Conservation (phyloP, 495 filamentous ascomycete species). For the Elaphomyces granulatus region DNA sequence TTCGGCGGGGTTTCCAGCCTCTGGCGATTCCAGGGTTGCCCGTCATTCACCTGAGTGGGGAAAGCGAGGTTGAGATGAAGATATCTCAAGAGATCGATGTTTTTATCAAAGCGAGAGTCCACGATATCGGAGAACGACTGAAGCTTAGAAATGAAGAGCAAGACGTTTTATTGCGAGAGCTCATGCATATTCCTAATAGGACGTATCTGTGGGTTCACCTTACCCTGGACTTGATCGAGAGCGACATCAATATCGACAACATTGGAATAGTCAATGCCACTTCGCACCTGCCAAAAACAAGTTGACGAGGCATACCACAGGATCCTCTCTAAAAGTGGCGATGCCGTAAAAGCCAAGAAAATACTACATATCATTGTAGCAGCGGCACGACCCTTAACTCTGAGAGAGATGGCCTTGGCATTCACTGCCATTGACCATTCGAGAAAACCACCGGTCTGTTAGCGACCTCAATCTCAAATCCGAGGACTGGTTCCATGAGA, state of each 20-base stretch:
- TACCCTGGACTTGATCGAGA: slow-evolving; percentile 18
- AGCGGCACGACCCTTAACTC: slow-evolving; percentile 20
- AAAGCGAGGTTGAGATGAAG: slow-evolving; percentile 19
- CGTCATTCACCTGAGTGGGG: no score
- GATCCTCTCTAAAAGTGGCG: slow-evolving; percentile 20
- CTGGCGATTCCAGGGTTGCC: slow-evolving; percentile 12
- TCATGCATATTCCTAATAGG: slow-evolving; percentile 17
- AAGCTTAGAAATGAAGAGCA: slow-evolving; percentile 11
- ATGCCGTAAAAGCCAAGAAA: slow-evolving; percentile 10
- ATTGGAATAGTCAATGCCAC: slow-evolving; percentile 10
- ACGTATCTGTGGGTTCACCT: slow-evolving; percentile 38
- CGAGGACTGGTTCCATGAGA: slow-evolving; percentile 10
- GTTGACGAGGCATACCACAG: slow-evolving; percentile 28
- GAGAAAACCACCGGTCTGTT: slow-evolving; percentile 8
- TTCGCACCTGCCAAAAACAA: slow-evolving; percentile 15
- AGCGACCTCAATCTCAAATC: slow-evolving; percentile 8
- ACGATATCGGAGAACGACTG: slow-evolving; percentile 10
- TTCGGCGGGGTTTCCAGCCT: slow-evolving; percentile 21
- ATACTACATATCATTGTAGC: slow-evolving; percentile 26
- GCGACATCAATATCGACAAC: slow-evolving; percentile 8
- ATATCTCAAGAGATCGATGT: slow-evolving; percentile 31
- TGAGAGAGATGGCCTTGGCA: slow-evolving; percentile 26
- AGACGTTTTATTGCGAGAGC: slow-evolving; percentile 10
- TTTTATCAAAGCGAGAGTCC: slow-evolving; percentile 22
- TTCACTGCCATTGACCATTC: slow-evolving; percentile 23